Evolutionary conservation across 2,329 filamentous ascomycete species (phyloP), one percentile per base, ranked within the genome.

Genomic region (Beauveria sp.): DNA sequence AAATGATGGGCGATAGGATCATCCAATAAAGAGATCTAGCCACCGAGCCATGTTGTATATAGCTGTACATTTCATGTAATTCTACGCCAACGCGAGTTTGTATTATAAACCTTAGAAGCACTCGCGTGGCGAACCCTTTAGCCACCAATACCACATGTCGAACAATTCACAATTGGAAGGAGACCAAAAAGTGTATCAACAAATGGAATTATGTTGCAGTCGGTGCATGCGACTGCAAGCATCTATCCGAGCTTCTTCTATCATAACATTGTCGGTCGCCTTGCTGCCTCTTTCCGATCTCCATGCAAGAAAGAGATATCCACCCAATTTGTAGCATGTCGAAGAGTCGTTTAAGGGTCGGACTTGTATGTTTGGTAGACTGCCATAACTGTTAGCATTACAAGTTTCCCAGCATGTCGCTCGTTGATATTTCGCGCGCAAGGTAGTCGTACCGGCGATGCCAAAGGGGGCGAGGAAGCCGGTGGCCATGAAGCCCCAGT

Each of bases 401-500:
- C 20, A 10, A 16, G 14, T 43, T 43, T 34, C 20, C 30, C 14
- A 28, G 24, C 16, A 51, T 46, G 24, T 51, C 52, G 34, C 46
- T 20, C 22, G 18, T 37, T 12, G 18, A 43, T 51, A 56, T 51
- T 26, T 55, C 50, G 50, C 51, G 48, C 18, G 52, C 44, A 34
- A 61, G 83, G 8, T 55, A 40, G 37, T 50, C 61, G 44, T 74
- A 86, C 84, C 73, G 67, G 82, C 79, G 72, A 89, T 84, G 70
- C 80, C 82, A 74, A 89, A 86, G 67, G 86, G 86, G 61, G 80
- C 70, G 68, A 79, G 72, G 76, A 87, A 87, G 64, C 83, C 83
- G 64, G 77, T 73, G 69, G 70, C 73, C 70, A 75, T 73, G 81
- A 90, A 94, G 65, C 74, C 74, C 89, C 91, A 96, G 87, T 89